Evolutionary conservation across 768 basidiomycete genomes (phyloP).

Genomic region (Suillus paluster): DNA sequence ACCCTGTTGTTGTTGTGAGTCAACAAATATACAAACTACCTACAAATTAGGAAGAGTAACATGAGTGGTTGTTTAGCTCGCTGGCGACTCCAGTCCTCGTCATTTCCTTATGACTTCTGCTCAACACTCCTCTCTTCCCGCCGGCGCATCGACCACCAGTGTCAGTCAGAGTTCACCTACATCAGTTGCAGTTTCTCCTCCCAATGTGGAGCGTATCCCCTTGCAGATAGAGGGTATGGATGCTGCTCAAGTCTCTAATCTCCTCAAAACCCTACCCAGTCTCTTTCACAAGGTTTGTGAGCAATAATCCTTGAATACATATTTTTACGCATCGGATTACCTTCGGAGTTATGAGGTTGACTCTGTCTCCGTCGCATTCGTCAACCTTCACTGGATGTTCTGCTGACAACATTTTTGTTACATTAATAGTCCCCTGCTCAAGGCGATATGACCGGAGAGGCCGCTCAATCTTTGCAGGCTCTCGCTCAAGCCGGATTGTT

Average conservation of each 20-base stretch:
- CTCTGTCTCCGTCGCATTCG: constrained; percentile 5
- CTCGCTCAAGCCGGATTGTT: constrained; percentile 50
- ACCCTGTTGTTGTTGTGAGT: background rate
- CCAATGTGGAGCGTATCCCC: constrained; percentile 12
- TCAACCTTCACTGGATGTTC: background rate
- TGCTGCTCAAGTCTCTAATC: constrained; percentile 58
- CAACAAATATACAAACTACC: background rate
- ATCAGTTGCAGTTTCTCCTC: constrained; percentile 14
- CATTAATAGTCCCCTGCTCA: constrained; percentile 45
- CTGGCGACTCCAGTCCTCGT: background rate
- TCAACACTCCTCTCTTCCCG: constrained; percentile 4
- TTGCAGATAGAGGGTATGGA: constrained; percentile 39
- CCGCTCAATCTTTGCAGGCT: constrained; percentile 60
- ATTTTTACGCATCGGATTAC: constrained; percentile 2
- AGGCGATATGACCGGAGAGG: constrained; percentile 62
- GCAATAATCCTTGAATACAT: constrained; percentile 6
- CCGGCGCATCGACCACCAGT: constrained; percentile 18
- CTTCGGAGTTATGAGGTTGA: constrained; percentile 7
- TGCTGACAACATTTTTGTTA: background rate
- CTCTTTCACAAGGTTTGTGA: constrained; percentile 60
- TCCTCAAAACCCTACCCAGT: constrained; percentile 59
- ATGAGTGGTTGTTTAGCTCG: background rate
- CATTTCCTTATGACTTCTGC: constrained; percentile 3
- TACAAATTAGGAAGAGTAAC: background rate
- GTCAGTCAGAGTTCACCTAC: constrained; percentile 15